phyloP scores from a whole-genome alignment of 2,329 filamentous ascomycete genomes.

The Fusarium guadeloupense region DNA sequence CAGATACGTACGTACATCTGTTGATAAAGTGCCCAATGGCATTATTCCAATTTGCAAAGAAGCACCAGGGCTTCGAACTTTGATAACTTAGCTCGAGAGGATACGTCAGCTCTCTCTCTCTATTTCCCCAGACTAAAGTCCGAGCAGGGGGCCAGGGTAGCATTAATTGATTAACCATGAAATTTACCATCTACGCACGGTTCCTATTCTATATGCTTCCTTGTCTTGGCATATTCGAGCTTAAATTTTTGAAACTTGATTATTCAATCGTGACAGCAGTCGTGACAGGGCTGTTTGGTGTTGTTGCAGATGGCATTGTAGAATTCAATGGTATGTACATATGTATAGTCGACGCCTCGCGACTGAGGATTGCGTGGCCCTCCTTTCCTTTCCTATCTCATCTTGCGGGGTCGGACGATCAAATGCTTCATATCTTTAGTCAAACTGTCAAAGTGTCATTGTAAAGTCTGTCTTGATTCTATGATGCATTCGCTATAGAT shows the following conservation, averaged over 20 bases:
- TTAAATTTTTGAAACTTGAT: background rate
- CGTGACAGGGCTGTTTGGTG: background rate
- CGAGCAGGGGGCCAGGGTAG: background rate
- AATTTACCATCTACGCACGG: background rate
- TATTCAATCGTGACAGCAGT: constrained; percentile 25
- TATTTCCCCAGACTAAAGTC: background rate
- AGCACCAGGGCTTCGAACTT: constrained; percentile 3
- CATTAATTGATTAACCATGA: background rate
- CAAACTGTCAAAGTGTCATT: background rate
- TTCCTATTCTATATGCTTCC: background rate
- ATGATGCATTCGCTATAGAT: background rate
- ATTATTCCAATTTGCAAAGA: constrained; percentile 23
- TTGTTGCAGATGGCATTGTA: constrained; percentile 1
- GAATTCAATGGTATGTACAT: too few species aligned
- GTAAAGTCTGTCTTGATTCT: background rate
- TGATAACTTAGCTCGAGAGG: constrained; percentile 1
- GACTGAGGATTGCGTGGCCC: constrained; percentile 32
- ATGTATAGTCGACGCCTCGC: constrained; percentile 26
- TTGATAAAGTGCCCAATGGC: constrained; percentile 7
- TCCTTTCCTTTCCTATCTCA: constrained; percentile 15
- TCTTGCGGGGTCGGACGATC: background rate
- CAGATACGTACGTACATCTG: too few species aligned
- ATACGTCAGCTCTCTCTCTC: constrained; percentile 17
- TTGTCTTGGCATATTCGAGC: background rate
- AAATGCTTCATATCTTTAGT: background rate